Evolutionary conservation across 352 stramenopile species (phyloP), one percentile per base, ranked within the genome.

Genomic region (Phytophthora lateralis): DNA sequence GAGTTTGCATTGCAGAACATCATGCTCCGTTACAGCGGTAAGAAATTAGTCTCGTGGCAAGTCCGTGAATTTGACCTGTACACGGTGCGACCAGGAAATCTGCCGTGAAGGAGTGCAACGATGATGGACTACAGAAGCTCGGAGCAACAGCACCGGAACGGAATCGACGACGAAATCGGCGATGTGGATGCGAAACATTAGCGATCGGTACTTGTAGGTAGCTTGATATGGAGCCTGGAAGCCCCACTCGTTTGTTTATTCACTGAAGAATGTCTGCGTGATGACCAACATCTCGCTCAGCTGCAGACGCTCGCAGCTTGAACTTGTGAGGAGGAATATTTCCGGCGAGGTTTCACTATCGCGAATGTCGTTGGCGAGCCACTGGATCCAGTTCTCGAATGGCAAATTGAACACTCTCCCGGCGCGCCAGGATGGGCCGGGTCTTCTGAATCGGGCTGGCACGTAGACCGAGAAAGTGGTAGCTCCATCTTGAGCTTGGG

Each of bases 281-380:
- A 62, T 47, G 15, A 17, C 27, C 15, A 55, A 3, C 14, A 62
- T 26, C 20, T 55, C 32, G 18, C 20, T 39, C n/a, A 54, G 32
- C 11, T 55, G 34, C 26, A 62, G 17, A 11, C 55, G 55, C 11
- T 54, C 35, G 35, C 55, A 62, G 11, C n/a, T 29, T 3, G 26
- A 42, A 10, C 27, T 27, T 4, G 43, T 41, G 26, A 62, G 30
- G 17, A 29, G 44, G 17, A 55, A 55, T 12, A 55, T 27, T 24
- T 54, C 55, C 7, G 55, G 44, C 9, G 14, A 24, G 10, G 37
- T 24, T 10, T 42, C 44, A 24, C 27, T 18, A 20, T 42, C 17
- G n/a, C 26, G 35, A 47, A 55, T 29, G 32, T 55, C 42, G 6
- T 27, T 37, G 26, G 44, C 34, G 15, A 55, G 9, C 32, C 43